phyloP scores from a whole-genome alignment of 129 eudicot species.

The Arctium lappa region DNA sequence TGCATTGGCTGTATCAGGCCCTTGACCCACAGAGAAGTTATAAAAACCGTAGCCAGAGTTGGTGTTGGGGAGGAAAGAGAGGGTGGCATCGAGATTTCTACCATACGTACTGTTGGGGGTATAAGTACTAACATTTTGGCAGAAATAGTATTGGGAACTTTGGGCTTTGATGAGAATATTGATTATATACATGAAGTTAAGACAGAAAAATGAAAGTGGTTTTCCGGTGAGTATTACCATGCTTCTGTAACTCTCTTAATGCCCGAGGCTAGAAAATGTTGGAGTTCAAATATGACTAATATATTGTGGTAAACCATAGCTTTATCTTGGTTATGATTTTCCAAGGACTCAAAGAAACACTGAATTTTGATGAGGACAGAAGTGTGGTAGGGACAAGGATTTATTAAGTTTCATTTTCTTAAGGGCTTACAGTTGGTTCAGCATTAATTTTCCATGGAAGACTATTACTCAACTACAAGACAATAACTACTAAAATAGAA shows the following conservation, averaged over 20 bases:
- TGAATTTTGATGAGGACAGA: no score
- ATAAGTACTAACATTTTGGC: constrained; percentile 11
- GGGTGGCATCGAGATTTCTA: constrained; percentile 24
- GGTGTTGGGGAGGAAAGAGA: constrained; percentile 21
- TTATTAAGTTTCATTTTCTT: no score
- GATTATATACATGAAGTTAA: background rate
- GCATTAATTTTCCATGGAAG: no score
- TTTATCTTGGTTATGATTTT: no score
- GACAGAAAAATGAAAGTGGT: background rate
- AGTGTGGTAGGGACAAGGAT: no score
- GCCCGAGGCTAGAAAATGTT: no score
- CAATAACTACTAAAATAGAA: no score
- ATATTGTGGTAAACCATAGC: no score
- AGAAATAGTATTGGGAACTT: background rate
- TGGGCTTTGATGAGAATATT: background rate
- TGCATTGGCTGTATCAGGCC: constrained; percentile 13
- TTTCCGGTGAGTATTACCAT: background rate
- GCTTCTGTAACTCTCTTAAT: background rate
- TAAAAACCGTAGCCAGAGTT: constrained; percentile 1
- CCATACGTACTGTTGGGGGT: constrained; percentile 19
- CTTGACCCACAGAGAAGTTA: constrained; percentile 16
- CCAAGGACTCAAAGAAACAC: no score
- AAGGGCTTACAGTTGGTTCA: no score
- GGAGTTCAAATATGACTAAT: no score
- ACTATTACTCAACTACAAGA: no score